Evolutionary conservation across 495 filamentous ascomycete species (phyloP).

Genomic region (Mycothermus thermophilus): DNA sequence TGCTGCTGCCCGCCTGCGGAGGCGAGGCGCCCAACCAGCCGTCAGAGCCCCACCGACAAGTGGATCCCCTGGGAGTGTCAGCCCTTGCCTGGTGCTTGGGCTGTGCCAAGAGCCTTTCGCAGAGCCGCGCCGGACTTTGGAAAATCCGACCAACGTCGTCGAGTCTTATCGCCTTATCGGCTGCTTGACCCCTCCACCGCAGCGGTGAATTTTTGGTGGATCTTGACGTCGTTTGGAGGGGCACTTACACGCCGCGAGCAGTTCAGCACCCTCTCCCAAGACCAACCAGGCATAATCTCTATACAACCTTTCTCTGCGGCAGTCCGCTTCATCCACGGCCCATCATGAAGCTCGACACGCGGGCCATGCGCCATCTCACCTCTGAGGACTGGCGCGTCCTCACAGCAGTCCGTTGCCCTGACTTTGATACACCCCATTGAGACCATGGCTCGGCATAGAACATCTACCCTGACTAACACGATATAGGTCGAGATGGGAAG

Average conservation of each 20-base stretch:
- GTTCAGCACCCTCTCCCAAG: too few species aligned
- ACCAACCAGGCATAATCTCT: too few species aligned
- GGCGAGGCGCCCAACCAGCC: slow-evolving; percentile 16
- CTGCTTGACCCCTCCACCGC: not conserved
- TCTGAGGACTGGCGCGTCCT: slow-evolving; percentile 91
- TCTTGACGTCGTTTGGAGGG: not conserved
- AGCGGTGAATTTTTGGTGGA: slow-evolving; percentile 15
- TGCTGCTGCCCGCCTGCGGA: slow-evolving; percentile 27
- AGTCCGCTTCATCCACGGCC: not conserved
- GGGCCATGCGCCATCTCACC: slow-evolving; percentile 80
- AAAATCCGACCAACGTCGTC: not conserved
- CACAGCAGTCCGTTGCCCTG: slow-evolving; percentile 53
- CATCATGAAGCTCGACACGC: slow-evolving; percentile 85
- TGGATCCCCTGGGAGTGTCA: too few species aligned
- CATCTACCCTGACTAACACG: not conserved
- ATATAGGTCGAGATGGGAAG: slow-evolving; percentile 76
- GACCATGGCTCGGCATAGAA: too few species aligned
- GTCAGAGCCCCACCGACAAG: slow-evolving; percentile 11
- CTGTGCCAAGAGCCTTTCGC: too few species aligned
- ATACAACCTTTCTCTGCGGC: too few species aligned
- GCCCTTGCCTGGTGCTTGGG: too few species aligned
- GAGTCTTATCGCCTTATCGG: slow-evolving; percentile 14
- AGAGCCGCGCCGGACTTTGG: not conserved
- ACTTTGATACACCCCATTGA: too few species aligned
- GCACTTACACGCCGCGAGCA: too few species aligned